Base-by-base conservation (phyloP, 768 basidiomycete genomes). In the Agrocybe pediades region DNA sequence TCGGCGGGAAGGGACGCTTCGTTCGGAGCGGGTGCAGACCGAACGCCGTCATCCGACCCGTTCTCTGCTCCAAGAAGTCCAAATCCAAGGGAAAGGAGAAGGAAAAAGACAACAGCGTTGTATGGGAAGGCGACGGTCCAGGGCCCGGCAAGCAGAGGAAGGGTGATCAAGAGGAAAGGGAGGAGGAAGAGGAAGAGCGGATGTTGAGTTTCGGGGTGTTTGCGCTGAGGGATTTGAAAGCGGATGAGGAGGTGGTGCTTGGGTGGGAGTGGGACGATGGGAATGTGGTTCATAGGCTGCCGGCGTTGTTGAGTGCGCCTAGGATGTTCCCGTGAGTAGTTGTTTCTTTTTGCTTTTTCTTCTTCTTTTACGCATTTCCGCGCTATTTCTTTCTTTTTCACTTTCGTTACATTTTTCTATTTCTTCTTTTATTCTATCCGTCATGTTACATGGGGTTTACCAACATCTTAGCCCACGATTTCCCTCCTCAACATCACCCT, bases 251-350 rank as follows among this genome's bases (percentile, higher is more conserved):
- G 71, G 82, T 98, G 17, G 84, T 95, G 0, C 71, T 98, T 0
- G 90, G 89, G 0, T 98, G 95, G 94, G 94, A 97, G 66, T 98
- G 95, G 95, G 95, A 98, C 61, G 95, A 98, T 62, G 85, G 85
- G 2, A 90, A 92, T 64, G 85, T 87, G 0, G 82, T 95, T 0
- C 95, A 96, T 68, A 73, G 77, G 55, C 73, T 93, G 0, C 89
- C 84, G n/a, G 84, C 84, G 7, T 69, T 90, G 46, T 74, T 91
- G 53, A 72, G 84, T 60, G 69, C 78, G 4, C 83, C 85, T 4
- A 70, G 76, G 54, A 61, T 79, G 52, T 85, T 86, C 61, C 74
- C 79, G 86, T 86, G 68, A 71, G 82, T 82, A 19, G 29, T 57
- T 62, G 23, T 25, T 51, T 44, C 51, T 56, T 57, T 20, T 47